Base-by-base conservation (phyloP, 257 asterid species). In the Capsicum chinense region DNA sequence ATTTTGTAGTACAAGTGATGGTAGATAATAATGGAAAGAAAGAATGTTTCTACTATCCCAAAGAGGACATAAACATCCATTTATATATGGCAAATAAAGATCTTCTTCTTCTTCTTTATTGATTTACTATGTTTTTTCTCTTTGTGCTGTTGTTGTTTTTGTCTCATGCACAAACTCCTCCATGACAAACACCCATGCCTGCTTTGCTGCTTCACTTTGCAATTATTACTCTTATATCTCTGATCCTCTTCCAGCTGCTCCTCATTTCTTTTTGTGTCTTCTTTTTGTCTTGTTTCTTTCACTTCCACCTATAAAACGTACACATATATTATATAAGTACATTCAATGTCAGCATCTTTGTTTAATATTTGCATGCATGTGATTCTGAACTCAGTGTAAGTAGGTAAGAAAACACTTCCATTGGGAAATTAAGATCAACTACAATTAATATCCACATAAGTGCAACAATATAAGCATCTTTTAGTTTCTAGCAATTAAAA, bases 171-270 rank as follows among this genome's bases (percentile, higher is more conserved):
- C 81, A 93, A 90, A 71, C 79, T 89, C 90, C 88, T 87, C 69
- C 90, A 87, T 64, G 92, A 85, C 68, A 91, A 82, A 80, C 98
- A 91, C 42, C 97, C 93, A 62, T 42, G 47, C 57, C 86, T 87
- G 86, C 35, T 63, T 87, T 89, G 83, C 88, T 87, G 81, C 83
- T 81, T 84, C 54, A 48, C 84, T 82, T 85, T 86, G 69, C 80
- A 87, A 78, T 90, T 85, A 79, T 84, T 90, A 47, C 9, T 19
- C 60, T 85, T 85, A 79, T 84, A 89, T 73, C 9, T 19, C 60
- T 85, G 88, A 33, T 44, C 82, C 54, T 83, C 79, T 58, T 83
- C 79, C 79, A 59, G 68, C 83, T 81, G 88, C 60, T 78, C 71
- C 50, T 73, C 87, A 50, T 83, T 84, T 79, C 66, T 39, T 74